Conservation (phyloP, 768 basidiomycete species). For the Omphalotus guepiniiformis region DNA sequence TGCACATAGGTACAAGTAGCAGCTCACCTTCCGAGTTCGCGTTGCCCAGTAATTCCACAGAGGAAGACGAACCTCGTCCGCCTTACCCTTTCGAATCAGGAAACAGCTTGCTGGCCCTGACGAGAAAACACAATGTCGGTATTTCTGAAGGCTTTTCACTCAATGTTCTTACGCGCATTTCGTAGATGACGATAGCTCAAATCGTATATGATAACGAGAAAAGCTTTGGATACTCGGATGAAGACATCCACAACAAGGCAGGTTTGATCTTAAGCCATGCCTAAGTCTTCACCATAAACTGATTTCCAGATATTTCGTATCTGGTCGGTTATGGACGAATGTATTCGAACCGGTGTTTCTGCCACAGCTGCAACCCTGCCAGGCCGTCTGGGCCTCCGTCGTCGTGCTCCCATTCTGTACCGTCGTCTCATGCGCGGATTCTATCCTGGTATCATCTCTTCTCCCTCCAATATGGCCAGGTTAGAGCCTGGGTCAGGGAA, state of each 20-base stretch:
- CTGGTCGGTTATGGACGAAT: constrained; percentile 91
- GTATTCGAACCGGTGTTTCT: constrained; percentile 83
- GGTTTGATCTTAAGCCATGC: constrained; percentile 5
- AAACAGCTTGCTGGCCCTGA: constrained; percentile 67
- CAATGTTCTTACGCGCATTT: constrained; percentile 8
- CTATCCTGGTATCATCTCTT: constrained; percentile 42
- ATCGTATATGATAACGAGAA: constrained; percentile 91
- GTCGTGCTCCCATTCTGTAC: constrained; percentile 88
- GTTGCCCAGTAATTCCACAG: background rate
- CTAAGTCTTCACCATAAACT: background rate
- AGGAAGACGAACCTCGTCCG: constrained; percentile 39
- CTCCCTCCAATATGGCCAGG: constrained; percentile 28
- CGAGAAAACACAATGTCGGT: constrained; percentile 78
- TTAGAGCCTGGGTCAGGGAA: constrained; percentile 12
- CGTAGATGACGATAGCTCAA: constrained; percentile 88
- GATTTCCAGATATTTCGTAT: constrained; percentile 57
- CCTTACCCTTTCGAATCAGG: constrained; percentile 84
- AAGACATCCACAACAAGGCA: constrained; percentile 73
- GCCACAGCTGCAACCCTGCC: constrained; percentile 77
- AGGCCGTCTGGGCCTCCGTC: constrained; percentile 73
- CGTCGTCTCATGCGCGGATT: constrained; percentile 84
- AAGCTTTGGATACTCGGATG: constrained; percentile 71
- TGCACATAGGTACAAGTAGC: background rate
- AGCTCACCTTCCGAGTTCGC: background rate
- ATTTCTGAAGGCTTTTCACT: background rate